These are phyloP conservation scores for Fraxinus paxiana DNA, from an alignment of 305 asterid genomes.

Conservation along the genomic window DNA sequence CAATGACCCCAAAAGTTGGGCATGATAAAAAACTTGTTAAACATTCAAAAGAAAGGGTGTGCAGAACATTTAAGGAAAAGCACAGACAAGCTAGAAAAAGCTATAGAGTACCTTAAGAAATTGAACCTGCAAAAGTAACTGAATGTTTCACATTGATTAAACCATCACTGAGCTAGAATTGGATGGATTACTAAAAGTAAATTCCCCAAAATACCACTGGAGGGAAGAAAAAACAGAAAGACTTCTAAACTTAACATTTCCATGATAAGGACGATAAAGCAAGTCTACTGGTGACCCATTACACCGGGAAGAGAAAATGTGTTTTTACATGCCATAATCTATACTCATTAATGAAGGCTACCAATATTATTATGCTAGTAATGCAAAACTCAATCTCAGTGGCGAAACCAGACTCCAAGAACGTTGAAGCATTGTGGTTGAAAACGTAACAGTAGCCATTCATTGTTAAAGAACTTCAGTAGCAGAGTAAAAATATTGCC, in stretches of 20 bases:
- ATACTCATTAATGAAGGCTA: neutral
- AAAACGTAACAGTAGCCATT: neutral
- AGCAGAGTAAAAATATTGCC: neutral
- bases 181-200: neutral
- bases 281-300: neutral
- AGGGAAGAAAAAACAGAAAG: neutral
- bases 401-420: neutral
- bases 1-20: neutral
- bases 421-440: neutral
- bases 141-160: neutral
- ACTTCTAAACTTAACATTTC: neutral
- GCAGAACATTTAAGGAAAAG: neutral
- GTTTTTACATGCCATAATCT: neutral
- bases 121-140: neutral
- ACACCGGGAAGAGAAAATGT: neutral
- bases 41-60: neutral
- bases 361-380: neutral
- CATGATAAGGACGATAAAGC: neutral
- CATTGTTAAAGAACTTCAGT: neutral
- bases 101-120: neutral
- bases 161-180: neutral
- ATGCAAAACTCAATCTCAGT: neutral
- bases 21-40: neutral
- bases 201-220: neutral
- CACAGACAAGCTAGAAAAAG: neutral